A percentile compares a stretch with the other conserved stretches of the same genome.
Conservation (phyloP, 2,329 filamentous ascomycete species). For the Penicillium sp. region DNA sequence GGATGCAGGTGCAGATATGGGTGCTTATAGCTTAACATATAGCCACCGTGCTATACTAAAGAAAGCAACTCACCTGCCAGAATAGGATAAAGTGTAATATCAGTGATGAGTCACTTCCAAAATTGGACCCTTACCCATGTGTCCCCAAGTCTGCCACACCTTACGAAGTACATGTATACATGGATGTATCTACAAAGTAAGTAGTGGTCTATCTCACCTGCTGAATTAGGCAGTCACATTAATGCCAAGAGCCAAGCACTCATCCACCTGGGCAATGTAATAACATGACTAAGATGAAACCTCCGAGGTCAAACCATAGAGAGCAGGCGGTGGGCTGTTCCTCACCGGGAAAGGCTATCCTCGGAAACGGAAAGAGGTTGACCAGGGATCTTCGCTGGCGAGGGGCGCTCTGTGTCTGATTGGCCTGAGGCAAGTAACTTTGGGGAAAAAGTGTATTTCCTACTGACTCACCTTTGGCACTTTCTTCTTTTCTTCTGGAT, state of each 20-base stretch:
- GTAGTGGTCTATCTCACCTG: not conserved
- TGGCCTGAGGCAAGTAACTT: conserved; percentile 19
- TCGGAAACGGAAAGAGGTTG: conserved; percentile 10
- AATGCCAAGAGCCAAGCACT: not conserved
- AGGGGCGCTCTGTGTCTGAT: conserved; percentile 12
- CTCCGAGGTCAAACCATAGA: not conserved
- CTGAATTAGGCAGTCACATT: not conserved
- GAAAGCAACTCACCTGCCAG: no score
- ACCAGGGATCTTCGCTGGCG: not conserved
- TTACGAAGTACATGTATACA: no score
- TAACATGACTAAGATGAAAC: not conserved
- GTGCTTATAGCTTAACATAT: no score
- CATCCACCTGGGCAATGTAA: not conserved
- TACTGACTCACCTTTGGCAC: conserved; percentile 24
- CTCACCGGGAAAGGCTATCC: conserved; percentile 5
- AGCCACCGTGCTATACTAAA: no score
- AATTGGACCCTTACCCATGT: no score
- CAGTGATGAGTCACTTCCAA: no score
- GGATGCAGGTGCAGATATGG: no score
- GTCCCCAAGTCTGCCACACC: no score
- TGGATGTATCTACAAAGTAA: no score
- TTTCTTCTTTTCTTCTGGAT: conserved; percentile 1
- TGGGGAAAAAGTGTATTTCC: conserved; percentile 20
- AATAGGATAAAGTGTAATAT: no score
- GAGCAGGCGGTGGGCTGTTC: conserved; percentile 17